These are phyloP conservation scores for Globisporangium middletonii DNA, from an alignment of 352 stramenopile genomes.

Conservation along the genomic window DNA sequence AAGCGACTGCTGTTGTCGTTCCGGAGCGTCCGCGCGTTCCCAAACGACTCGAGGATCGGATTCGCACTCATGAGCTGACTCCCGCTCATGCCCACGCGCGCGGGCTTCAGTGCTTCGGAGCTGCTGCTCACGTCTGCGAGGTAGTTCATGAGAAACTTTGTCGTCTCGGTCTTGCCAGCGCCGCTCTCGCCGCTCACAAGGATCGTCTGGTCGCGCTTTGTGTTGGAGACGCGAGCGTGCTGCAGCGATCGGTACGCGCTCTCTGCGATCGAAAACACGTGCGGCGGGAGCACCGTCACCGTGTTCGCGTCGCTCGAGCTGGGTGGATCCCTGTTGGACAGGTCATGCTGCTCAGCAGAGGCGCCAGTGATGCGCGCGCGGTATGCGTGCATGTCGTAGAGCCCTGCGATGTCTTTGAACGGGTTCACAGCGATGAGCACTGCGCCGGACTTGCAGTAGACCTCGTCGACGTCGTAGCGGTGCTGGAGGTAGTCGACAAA, in stretches of 20 bases:
- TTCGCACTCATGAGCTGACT: conserved; percentile 75
- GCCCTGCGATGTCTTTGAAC: conserved; percentile 59
- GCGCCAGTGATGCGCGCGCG: conserved; percentile 20
- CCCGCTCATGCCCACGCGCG: conserved; percentile 33
- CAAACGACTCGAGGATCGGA: conserved; percentile 84
- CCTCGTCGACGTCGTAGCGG: conserved; percentile 61
- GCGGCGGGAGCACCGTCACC: conserved; percentile 38
- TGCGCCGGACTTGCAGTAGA: conserved; percentile 69
- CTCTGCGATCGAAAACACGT: conserved; percentile 81
- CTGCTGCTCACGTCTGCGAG: conserved; percentile 28
- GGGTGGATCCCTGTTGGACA: neutral
- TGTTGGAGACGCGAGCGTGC: conserved; percentile 22
- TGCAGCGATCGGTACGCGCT: conserved; percentile 59
- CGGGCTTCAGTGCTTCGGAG: neutral
- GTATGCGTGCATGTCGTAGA: conserved; percentile 56
- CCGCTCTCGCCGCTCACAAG: conserved; percentile 44
- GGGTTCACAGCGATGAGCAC: conserved; percentile 80
- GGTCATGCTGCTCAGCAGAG: no score
- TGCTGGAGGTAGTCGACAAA: conserved; percentile 78
- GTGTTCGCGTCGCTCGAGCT: neutral
- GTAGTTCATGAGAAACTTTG: conserved; percentile 76
- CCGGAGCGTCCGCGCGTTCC: conserved; percentile 66
- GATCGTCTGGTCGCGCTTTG: conserved; percentile 38
- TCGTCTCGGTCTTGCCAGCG: conserved; percentile 47
- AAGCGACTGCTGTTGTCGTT: conserved; percentile 87